Percentiles rank a stretch among this genome's conserved stretches.
phyloP scores from a whole-genome alignment of 2,329 filamentous ascomycete species.

The Aspergillus sclerotialis region DNA sequence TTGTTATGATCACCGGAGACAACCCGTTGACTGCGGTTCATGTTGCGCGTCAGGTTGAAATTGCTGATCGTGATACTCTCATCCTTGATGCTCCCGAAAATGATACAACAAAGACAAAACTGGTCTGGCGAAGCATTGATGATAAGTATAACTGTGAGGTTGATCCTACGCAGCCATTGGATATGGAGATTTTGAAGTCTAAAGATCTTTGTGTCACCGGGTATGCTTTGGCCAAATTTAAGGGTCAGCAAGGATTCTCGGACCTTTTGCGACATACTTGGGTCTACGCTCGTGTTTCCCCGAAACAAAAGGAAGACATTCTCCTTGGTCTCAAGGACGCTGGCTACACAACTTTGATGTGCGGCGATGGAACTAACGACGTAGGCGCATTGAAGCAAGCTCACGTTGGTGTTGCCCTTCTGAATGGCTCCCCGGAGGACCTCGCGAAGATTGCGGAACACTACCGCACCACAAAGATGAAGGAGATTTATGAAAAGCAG shows the following conservation, averaged over 20 bases:
- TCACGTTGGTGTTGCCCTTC: constrained; percentile 89
- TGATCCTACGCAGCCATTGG: constrained; percentile 72
- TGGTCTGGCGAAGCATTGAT: constrained; percentile 93
- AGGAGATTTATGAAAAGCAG: constrained; percentile 98
- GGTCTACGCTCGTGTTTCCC: constrained; percentile 97
- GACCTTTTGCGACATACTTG: constrained; percentile 81
- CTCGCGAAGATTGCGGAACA: constrained; percentile 88
- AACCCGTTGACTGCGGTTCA: constrained; percentile 95
- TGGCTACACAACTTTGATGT: constrained; percentile 98
- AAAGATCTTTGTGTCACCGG: constrained; percentile 96
- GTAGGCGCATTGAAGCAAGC: constrained; percentile 97
- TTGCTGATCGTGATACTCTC: constrained; percentile 89
- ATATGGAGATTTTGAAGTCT: constrained; percentile 68
- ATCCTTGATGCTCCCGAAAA: constrained; percentile 94
- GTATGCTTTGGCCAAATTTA: constrained; percentile 85
- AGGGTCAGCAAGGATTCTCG: constrained; percentile 67
- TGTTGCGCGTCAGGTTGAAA: constrained; percentile 91
- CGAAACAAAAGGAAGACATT: constrained; percentile 98
- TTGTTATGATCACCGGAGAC: constrained; percentile 98
- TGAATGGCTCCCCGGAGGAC: constrained; percentile 91
- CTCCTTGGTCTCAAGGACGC: constrained; percentile 92
- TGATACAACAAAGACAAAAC: constrained; percentile 67
- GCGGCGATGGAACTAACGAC: constrained; percentile 96
- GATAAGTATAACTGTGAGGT: constrained; percentile 82
- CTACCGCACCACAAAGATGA: constrained; percentile 92